Conservation (phyloP, 2,329 filamentous ascomycete genomes). For the Byssoonygena ceratinophila region DNA sequence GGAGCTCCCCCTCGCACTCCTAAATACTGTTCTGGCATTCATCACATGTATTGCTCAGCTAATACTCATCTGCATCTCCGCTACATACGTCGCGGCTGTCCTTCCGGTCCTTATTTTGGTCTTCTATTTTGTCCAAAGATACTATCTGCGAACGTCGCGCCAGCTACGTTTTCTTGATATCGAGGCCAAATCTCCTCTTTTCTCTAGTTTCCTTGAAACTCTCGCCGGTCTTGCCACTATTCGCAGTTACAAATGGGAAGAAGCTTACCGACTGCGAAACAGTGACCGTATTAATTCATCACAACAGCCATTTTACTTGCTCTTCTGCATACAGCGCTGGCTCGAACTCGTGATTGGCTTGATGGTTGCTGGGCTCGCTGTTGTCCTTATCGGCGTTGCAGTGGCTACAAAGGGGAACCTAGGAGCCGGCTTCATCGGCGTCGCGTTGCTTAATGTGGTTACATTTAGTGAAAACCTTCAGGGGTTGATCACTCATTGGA, state of each 20-base stretch:
- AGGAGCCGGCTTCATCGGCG: conserved; percentile 21
- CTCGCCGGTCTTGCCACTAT: conserved; percentile 14
- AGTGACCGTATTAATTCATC: conserved; percentile 25
- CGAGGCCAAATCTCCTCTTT: conserved; percentile 32
- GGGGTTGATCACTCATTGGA: not conserved
- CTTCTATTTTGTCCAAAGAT: conserved; percentile 28
- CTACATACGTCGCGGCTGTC: conserved; percentile 23
- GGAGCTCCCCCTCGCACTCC: conserved; percentile 25
- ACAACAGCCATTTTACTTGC: conserved; percentile 29
- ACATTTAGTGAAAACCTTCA: conserved; percentile 1
- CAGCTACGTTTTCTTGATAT: conserved; percentile 37
- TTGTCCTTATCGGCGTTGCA: conserved; percentile 29
- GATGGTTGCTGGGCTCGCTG: conserved; percentile 30
- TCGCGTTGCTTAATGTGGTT: conserved; percentile 4
- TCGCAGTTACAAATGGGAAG: not conserved
- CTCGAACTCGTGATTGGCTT: conserved; percentile 33
- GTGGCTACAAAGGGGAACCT: conserved; percentile 22
- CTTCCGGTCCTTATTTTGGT: conserved; percentile 20
- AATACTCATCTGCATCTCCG: not conserved
- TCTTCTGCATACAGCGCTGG: conserved; percentile 29
- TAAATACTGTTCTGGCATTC: not conserved
- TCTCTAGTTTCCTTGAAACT: conserved; percentile 25
- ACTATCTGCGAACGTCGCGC: conserved; percentile 37
- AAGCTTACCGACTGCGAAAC: conserved; percentile 19
- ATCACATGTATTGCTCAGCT: not conserved